Evolutionary conservation across 495 filamentous ascomycete species (phyloP), one percentile per base, ranked within the genome.

Genomic region (Apiosordaria backusii): DNA sequence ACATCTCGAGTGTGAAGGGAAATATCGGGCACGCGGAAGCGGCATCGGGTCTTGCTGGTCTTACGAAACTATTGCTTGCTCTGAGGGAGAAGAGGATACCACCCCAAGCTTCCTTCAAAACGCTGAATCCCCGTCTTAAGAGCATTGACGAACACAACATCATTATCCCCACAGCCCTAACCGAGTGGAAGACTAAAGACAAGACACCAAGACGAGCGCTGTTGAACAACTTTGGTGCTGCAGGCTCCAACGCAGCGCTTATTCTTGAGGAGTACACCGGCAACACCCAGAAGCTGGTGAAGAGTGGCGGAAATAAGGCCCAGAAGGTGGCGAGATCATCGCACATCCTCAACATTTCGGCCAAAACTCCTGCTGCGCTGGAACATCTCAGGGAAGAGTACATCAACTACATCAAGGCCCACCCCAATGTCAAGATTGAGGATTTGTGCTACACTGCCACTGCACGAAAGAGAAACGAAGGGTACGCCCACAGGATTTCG

Each of bases 171-270:
- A 59, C 22, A 4, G 25, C 13, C 7, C 19, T 24, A 7, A 24
- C 57, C 16, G 22, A 19, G 3, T 59, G 21, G 21, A 59, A 4
- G 22, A 24, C 21, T 21, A 24, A 6, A 25, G 16, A 18, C 57
- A 59, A 55, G 52, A 55, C 52, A 1, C 52, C 52, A 23, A 55
- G 52, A 23, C n/a, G 52, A n/a, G 52, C 52, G 7, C 52, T 55
- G 9, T n/a, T 59, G 7, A 59, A 59, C 57, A 59, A 59, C 57
- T 59, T 25, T 27, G 57, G 57, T 18, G 57, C 57, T 25, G 21
- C 57, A 5, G 57, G 57, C 57, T 25, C 22, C 57, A 59, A 59
- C n/a, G 57, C 57, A 16, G 21, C 24, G 3, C 57, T 59, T 5
- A 10, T 59, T 10, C 22, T 59, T 4, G 21, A 25, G 24, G 57